phyloP scores from a whole-genome alignment of 139 green algal genomes.

The Pedinophyceae sp. region DNA sequence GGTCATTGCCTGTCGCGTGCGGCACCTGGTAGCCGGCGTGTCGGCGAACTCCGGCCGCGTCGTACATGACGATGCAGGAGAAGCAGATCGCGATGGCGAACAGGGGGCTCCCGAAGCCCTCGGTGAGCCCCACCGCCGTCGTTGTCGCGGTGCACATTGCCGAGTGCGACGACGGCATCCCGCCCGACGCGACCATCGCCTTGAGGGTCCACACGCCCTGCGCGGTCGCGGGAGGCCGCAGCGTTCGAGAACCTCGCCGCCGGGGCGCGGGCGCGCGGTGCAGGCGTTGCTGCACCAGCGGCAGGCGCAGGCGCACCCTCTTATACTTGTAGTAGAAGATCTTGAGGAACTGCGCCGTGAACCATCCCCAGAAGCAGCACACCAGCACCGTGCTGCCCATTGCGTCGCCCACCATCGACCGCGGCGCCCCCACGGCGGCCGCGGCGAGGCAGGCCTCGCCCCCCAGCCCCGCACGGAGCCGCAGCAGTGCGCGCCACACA shows the following conservation, averaged over 20 bases:
- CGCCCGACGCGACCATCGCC: conserved; percentile 71
- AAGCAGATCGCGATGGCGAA: conserved; percentile 81
- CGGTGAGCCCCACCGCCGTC: conserved; percentile 63
- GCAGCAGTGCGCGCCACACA: too few relatives aligned
- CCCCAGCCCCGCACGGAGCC: too few relatives aligned
- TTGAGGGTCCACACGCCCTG: conserved; percentile 51
- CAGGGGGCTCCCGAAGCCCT: conserved; percentile 61
- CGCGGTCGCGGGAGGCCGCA: conserved; percentile 1
- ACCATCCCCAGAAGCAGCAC: conserved; percentile 65
- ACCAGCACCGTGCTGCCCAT: too few relatives aligned
- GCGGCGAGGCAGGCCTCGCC: too few relatives aligned
- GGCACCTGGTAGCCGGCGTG: conserved; percentile 80
- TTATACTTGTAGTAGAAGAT: conserved; percentile 13
- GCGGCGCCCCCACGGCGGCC: too few relatives aligned
- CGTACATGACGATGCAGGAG: conserved; percentile 96
- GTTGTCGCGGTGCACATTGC: conserved; percentile 72
- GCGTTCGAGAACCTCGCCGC: background rate
- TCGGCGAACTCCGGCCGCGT: conserved; percentile 81
- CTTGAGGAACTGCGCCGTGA: conserved; percentile 70
- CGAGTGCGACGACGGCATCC: conserved; percentile 96
- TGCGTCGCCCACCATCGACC: too few relatives aligned
- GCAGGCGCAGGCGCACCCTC: background rate
- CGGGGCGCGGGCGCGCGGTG: background rate
- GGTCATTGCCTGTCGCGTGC: too few relatives aligned
- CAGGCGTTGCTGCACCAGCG: background rate